Evolutionary conservation across 164 flowering plant genomes (phyloP).

Genomic region (Saururus chinensis): DNA sequence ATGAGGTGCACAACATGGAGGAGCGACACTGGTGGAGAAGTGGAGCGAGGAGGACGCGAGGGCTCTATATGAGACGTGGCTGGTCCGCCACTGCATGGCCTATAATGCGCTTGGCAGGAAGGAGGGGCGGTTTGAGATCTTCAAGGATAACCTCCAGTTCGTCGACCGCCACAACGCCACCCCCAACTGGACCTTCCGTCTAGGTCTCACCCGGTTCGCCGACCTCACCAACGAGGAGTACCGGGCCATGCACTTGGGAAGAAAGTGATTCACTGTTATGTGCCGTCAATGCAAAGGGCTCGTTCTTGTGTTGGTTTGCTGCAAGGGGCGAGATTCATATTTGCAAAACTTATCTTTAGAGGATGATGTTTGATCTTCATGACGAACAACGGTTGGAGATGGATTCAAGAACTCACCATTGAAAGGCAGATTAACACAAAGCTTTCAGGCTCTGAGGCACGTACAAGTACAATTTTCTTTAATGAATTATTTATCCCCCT

Average conservation of each 20-base stretch:
- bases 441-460: too few species aligned
- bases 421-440: too few species aligned
- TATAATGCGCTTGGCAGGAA: constrained; percentile 50
- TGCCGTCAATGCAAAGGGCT: constrained; percentile 37
- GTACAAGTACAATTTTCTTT: too few species aligned
- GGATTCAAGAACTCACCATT: too few species aligned
- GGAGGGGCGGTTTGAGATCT: constrained; percentile 12
- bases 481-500: too few species aligned
- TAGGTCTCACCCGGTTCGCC: constrained; percentile 72
- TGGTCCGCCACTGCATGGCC: constrained; percentile 36
- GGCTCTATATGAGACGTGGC: constrained; percentile 47
- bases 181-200: constrained; percentile 32
- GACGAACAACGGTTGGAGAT: too few species aligned
- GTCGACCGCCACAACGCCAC: constrained; percentile 59
- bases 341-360: too few species aligned
- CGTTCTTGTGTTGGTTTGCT: too few species aligned
- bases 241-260: constrained; percentile 47
- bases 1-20: constrained; percentile 3
- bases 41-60: constrained; percentile 37
- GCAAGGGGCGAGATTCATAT: too few species aligned
- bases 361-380: too few species aligned
- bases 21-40: background rate
- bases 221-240: constrained; percentile 80
- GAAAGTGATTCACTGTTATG: too few species aligned
- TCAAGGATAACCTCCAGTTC: constrained; percentile 47